A percentile compares a stretch with the other conserved stretches of the same genome.
Evolutionary conservation across 805 yeast species (phyloP).

Genomic region (Spathaspora hagerdaliae): DNA sequence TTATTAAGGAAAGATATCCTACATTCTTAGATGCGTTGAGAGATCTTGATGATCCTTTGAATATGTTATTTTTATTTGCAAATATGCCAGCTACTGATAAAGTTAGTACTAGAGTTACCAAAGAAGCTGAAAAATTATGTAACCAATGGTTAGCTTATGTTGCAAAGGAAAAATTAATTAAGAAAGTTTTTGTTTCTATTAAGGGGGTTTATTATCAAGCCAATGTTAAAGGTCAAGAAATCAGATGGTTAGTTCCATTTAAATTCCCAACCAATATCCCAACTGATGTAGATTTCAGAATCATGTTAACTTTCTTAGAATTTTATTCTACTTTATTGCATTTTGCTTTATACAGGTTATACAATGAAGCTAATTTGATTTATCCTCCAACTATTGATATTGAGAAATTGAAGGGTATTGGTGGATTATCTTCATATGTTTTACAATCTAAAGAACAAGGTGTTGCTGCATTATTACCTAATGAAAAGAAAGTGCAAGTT

Average conservation of each 20-base stretch:
- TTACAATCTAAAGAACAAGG: slow-evolving; percentile 50
- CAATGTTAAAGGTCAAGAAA: slow-evolving; percentile 81
- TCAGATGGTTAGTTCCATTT: slow-evolving; percentile 95
- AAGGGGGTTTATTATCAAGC: slow-evolving; percentile 98
- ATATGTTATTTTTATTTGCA: slow-evolving; percentile 90
- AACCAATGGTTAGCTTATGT: slow-evolving; percentile 95
- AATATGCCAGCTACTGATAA: slow-evolving; percentile 91
- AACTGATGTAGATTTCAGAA: slow-evolving; percentile 88
- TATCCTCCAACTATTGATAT: slow-evolving; percentile 87
- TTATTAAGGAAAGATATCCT: slow-evolving; percentile 94
- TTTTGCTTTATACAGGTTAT: slow-evolving; percentile 80
- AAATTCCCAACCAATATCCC: slow-evolving; percentile 96
- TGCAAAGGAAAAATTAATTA: slow-evolving; percentile 75
- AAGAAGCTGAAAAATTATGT: slow-evolving; percentile 80
- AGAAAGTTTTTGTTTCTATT: slow-evolving; percentile 91
- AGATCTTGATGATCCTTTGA: slow-evolving; percentile 92
- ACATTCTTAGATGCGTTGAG: slow-evolving; percentile 87
- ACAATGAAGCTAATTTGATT: slow-evolving; percentile 77
- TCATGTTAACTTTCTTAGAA: slow-evolving; percentile 95
- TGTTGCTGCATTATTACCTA: slow-evolving; percentile 36
- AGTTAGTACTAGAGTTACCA: slow-evolving; percentile 75
- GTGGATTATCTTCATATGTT: slow-evolving; percentile 83
- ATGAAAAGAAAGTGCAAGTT: slow-evolving; percentile 14
- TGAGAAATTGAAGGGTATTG: slow-evolving; percentile 74
- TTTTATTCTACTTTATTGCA: slow-evolving; percentile 90